These are phyloP conservation scores for Aspergillus sp. DNA, from an alignment of 2,329 filamentous ascomycete genomes.

Conservation along the genomic window DNA sequence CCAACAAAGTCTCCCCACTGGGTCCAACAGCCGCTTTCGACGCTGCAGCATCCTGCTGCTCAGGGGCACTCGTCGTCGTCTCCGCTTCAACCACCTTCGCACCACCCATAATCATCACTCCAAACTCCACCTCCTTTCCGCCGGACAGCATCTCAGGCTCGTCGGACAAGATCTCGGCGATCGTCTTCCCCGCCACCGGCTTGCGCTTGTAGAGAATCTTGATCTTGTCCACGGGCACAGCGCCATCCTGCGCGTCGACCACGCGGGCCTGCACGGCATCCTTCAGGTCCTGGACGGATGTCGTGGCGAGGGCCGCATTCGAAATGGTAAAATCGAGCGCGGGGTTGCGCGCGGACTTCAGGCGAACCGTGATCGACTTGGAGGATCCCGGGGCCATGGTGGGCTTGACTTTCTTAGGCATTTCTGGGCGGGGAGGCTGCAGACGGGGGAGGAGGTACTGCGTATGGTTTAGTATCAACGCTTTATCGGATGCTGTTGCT, in stretches of 20 bases:
- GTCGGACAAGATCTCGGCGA: constrained; percentile 67
- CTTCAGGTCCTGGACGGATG: constrained; percentile 78
- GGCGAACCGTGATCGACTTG: constrained; percentile 34
- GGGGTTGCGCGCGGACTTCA: constrained; percentile 67
- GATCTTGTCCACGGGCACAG: constrained; percentile 64
- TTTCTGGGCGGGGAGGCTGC: constrained; percentile 39
- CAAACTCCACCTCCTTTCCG: constrained; percentile 65
- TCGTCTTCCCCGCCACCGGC: constrained; percentile 73
- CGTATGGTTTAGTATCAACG: background rate
- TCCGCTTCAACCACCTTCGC: constrained; percentile 46
- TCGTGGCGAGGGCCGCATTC: constrained; percentile 59
- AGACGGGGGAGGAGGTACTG: constrained; percentile 50
- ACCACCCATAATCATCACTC: constrained; percentile 84
- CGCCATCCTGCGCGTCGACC: constrained; percentile 43
- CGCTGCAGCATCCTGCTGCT: constrained; percentile 9
- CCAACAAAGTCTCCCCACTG: constrained; percentile 60
- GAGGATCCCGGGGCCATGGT: constrained; percentile 35
- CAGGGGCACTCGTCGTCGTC: constrained; percentile 23
- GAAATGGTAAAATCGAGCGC: constrained; percentile 65
- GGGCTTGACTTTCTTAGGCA: constrained; percentile 41
- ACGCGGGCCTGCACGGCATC: constrained; percentile 62
- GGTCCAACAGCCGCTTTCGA: constrained; percentile 48
- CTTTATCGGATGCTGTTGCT: background rate
- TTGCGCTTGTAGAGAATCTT: constrained; percentile 86
- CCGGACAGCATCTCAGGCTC: constrained; percentile 44